phyloP scores from a whole-genome alignment of 352 stramenopile genomes.

The Pythium insidiosum region DNA sequence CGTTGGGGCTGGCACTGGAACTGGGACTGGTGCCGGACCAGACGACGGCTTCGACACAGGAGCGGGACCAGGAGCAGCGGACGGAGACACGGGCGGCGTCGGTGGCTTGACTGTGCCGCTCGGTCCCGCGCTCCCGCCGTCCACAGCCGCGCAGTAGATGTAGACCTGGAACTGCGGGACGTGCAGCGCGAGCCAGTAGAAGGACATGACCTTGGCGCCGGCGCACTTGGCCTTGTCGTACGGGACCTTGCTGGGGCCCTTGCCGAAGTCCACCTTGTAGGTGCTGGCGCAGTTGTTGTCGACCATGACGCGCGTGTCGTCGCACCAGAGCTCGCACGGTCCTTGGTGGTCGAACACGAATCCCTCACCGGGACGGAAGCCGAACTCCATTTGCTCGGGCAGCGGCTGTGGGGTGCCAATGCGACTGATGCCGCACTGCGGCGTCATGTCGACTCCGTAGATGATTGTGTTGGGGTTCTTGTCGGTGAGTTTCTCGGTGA shows the following conservation, averaged over 20 bases:
- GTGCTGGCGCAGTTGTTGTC: constrained; percentile 24
- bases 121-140: no score
- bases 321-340: constrained; percentile 39
- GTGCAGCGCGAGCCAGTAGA: constrained; percentile 37
- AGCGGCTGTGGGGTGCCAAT: background rate
- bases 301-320: constrained; percentile 28
- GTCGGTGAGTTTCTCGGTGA: background rate
- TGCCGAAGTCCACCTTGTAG: constrained; percentile 9
- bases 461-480: background rate
- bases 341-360: constrained; percentile 19
- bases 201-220: constrained; percentile 17
- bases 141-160: constrained; percentile 26
- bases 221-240: constrained; percentile 24
- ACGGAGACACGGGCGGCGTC: no score
- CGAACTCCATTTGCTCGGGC: constrained; percentile 5
- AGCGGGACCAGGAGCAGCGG: no score
- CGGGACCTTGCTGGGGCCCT: constrained; percentile 18
- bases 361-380: constrained; percentile 2
- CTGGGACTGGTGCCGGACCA: no score
- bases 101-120: no score
- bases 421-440: background rate
- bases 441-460: no score
- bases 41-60: no score
- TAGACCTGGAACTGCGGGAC: constrained; percentile 31
- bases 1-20: no score